Percentiles rank a stretch among this genome's conserved stretches.
These are phyloP conservation scores for Bacterosira constricta DNA, from an alignment of 108 stramenopile genomes.

Conservation along the genomic window DNA sequence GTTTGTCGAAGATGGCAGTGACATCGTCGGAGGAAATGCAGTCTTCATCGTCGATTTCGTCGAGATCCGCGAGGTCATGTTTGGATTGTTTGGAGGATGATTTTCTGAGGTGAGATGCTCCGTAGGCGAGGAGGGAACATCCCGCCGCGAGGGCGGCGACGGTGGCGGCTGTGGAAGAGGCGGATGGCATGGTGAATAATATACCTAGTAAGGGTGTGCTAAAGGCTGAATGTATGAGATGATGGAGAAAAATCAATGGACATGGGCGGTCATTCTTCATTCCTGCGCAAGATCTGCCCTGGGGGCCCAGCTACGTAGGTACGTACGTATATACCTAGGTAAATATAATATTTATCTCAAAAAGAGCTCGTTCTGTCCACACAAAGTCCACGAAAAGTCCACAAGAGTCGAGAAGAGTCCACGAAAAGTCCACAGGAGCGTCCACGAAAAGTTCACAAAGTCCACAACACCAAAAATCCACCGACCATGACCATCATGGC, in stretches of 20 bases:
- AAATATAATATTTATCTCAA: no score
- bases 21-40: constrained; percentile 80
- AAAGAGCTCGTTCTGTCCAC: no score
- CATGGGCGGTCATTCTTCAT: no score
- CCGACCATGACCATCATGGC: no score
- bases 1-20: constrained; percentile 75
- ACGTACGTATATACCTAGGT: no score
- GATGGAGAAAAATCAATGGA: not conserved
- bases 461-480: no score
- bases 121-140: constrained; percentile 44
- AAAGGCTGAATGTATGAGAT: not conserved
- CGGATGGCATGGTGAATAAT: not conserved
- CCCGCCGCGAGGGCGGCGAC: constrained; percentile 30
- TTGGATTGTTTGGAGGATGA: constrained; percentile 7
- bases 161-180: constrained; percentile 27
- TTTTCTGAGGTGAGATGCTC: constrained; percentile 33
- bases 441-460: no score
- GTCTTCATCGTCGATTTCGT: constrained; percentile 64
- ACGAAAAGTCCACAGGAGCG: no score
- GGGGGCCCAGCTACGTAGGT: no score
- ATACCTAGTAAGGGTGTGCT: not conserved
- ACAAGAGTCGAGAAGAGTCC: no score
- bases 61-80: constrained; percentile 50
- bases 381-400: no score
- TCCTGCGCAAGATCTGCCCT: no score